These are phyloP conservation scores for Lepidopterella palustris DNA, from an alignment of 495 filamentous ascomycete genomes.

Conservation along the genomic window DNA sequence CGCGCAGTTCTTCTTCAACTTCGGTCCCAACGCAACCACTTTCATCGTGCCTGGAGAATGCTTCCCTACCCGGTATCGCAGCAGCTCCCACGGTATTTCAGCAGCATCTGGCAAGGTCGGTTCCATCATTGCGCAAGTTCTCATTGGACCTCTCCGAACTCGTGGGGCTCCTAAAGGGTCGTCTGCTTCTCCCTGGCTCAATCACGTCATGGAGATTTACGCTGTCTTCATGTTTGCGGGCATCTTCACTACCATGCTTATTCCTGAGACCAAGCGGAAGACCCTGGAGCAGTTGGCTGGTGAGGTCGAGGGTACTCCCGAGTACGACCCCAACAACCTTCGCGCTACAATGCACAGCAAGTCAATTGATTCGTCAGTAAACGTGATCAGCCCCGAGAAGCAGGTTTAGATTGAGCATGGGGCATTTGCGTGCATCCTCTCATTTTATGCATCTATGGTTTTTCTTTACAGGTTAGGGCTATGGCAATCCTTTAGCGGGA, in stretches of 20 bases:
- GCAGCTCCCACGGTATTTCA: constrained; percentile 76
- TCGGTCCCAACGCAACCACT: constrained; percentile 79
- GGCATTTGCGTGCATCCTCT: background rate
- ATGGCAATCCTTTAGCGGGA: background rate
- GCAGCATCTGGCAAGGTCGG: constrained; percentile 79
- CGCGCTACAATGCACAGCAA: background rate
- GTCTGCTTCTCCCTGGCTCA: constrained; percentile 55
- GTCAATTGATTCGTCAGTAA: background rate
- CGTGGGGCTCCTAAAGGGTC: constrained; percentile 31
- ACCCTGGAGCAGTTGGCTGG: constrained; percentile 39
- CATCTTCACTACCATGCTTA: constrained; percentile 56
- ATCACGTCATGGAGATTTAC: constrained; percentile 76
- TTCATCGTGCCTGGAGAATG: constrained; percentile 87
- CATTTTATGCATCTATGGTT: background rate
- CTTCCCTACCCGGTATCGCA: constrained; percentile 83
- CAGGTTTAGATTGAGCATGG: background rate
- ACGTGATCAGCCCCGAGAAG: background rate
- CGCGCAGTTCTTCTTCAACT: constrained; percentile 86
- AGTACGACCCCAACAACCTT: constrained; percentile 14
- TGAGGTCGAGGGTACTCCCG: constrained; percentile 23
- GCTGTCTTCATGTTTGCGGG: constrained; percentile 75
- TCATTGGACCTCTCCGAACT: constrained; percentile 42
- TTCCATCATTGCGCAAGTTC: constrained; percentile 53
- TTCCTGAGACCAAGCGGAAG: constrained; percentile 71
- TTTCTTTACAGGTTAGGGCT: background rate